Evolutionary conservation across 73 alveolate species (phyloP), one percentile per base, ranked within the genome.

Genomic region (Paramecium biaurelia): DNA sequence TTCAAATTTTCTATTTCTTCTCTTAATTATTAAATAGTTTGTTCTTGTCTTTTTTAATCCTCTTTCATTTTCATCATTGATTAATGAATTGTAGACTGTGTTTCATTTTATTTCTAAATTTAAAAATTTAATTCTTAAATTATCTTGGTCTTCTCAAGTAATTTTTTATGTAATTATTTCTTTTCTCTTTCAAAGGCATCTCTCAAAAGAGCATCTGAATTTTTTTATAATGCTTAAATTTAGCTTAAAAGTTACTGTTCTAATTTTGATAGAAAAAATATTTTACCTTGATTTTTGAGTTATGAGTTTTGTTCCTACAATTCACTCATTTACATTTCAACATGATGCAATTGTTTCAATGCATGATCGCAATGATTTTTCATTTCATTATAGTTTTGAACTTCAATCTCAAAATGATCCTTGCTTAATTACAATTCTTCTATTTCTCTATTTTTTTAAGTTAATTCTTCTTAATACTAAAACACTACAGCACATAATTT

Each of bases 111-210:
- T 63, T 63, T 63, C 45, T 63, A 63, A 63, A 63, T 63, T 63
- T 26, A 32, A 63, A 4, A 26, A 63, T 63, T 26, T 26, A 26
- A 32, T 20, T 63, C 84, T 32, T 63, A 63, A 63, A 63, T 63
- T 26, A 63, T 63, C 84, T 63, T 63, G 28, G 49, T 63, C 49
- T 63, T 63, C 45, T 63, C 84, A 14, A 63, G 49, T 26, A 63
- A 26, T 63, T 63, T 63, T 30, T 63, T 63, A 63, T 63, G 84
- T n/a, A 63, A 63, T 63, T 63, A 14, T 63, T 63, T 63, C 47
- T 63, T 63, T 24, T 63, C 84, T 63, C 84, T 63, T 63, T 63
- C 84, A 63, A 63, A 63, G 0, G 84, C 84, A 26, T 63, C 84
- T 12, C 84, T 11, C 7, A 63, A n/a, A 14, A 63, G 84, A 7